Percentiles rank a stretch among this genome's conserved stretches.
phyloP scores from a whole-genome alignment of 176 grass and related monocot genomes.

The Chrysopogon serrulatus region DNA sequence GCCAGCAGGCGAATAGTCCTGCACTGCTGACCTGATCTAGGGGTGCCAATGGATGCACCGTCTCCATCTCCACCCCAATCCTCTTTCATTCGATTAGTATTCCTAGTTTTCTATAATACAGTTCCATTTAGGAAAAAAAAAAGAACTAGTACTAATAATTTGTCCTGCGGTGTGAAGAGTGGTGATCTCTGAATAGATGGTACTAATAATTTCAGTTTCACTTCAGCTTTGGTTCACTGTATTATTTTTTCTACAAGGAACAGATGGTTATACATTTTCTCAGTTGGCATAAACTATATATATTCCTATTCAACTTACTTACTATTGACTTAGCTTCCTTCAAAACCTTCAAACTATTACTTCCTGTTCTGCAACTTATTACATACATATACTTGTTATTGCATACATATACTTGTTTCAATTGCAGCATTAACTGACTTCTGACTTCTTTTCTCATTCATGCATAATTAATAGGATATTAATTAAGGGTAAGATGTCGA shows the following conservation, averaged over 20 bases:
- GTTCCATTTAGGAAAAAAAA: neutral
- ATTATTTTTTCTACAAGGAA: no score
- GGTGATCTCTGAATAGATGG: neutral
- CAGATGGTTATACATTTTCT: no score
- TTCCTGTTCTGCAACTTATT: neutral
- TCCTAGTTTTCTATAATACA: neutral
- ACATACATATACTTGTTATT: no score
- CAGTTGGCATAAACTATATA: no score
- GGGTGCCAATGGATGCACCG: no score
- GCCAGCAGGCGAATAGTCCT: slow-evolving; percentile 1
- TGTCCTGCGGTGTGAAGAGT: neutral
- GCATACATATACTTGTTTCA: no score
- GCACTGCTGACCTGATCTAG: neutral
- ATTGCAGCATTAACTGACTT: no score
- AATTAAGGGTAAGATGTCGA: no score
- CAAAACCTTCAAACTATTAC: no score
- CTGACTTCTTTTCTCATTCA: neutral
- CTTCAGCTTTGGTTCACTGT: no score
- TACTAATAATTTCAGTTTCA: neutral
- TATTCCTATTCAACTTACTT: no score
- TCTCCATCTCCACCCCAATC: neutral
- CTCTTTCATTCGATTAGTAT: neutral
- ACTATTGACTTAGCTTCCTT: no score
- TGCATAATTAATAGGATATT: neutral
- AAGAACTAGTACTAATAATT: neutral